phyloP scores from a whole-genome alignment of 257 asterid genomes.

The Solanum bukasovii region DNA sequence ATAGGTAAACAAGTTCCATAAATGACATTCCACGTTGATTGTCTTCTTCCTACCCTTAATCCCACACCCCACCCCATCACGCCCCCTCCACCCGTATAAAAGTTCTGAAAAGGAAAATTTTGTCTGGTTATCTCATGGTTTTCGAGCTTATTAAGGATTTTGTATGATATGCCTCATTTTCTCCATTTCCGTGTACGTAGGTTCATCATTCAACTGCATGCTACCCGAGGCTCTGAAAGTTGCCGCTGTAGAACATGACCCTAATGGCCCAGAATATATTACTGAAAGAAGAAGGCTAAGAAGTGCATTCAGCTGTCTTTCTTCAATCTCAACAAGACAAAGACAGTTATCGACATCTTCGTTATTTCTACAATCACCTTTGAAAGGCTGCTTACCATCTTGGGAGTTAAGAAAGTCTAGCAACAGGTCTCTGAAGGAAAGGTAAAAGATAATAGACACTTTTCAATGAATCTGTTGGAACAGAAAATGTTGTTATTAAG shows the following conservation, averaged over 20 bases:
- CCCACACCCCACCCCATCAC: not conserved
- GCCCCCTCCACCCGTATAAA: not conserved
- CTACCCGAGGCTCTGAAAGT: conserved; percentile 75
- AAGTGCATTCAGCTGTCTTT: conserved; percentile 57
- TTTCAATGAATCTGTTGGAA: not conserved
- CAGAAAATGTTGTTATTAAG: not conserved
- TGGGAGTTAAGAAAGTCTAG: conserved; percentile 56
- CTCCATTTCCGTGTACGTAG: conserved; percentile 7
- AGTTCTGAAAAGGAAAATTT: not conserved
- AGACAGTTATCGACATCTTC: conserved; percentile 67
- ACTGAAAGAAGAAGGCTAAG: conserved; percentile 57
- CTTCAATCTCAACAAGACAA: conserved; percentile 76
- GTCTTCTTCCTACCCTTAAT: not conserved
- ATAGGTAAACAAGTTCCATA: not conserved
- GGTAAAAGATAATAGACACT: conserved; percentile 12
- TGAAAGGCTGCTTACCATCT: conserved; percentile 61
- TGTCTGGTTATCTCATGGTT: not conserved
- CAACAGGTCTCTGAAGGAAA: conserved; percentile 49
- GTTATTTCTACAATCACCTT: conserved; percentile 55
- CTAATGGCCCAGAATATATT: conserved; percentile 26
- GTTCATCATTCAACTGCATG: conserved; percentile 64
- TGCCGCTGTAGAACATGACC: conserved; percentile 52
- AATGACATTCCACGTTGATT: not conserved
- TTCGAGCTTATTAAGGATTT: not conserved
- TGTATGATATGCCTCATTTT: not conserved